Evolutionary conservation across 116 monocot species (phyloP), one percentile per base, ranked within the genome.

Genomic region (Thalassia testudinum): DNA sequence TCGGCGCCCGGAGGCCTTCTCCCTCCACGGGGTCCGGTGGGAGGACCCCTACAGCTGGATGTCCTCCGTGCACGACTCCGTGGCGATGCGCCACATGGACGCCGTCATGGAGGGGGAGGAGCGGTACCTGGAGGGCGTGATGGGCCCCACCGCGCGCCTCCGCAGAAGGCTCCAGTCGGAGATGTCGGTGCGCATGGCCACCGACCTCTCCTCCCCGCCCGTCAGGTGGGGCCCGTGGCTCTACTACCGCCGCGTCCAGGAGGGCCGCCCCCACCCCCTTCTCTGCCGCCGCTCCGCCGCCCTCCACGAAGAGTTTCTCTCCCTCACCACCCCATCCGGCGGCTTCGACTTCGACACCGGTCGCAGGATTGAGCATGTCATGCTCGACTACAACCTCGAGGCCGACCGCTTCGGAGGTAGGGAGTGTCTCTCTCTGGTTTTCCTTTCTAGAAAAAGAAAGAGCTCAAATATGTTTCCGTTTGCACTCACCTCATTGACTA

Each of bases 21-120:
- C 85, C 60, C 44, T 85, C 53, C 88, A 88, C 63, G 85, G 78
- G 18, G 50, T 74, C 53, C 78, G 78, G 13, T 85, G 85, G 76
- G 60, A 77, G 40, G 97, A 97, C 52, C 67, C 88, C 51, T 97
- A 97, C 75, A 75, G 75, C 66, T 88, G 97, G 97, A 97, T 97
- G 97, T 70, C 81, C 15, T 54, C 81, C 70, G 81, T 97, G 40
- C 62, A 74, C 20, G 82, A 97, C 66, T 25, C 66, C 25, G 73
- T 69, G 22, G 76, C 89, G 34, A 88, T 82, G 85, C 88, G 88
- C 40, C 97, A 97, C 79, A 79, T 97, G 85, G 85, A 97, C 60
- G 69, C 77, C 17, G 66, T 66, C 82, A 70, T 97, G 72, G 82
- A 85, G 68, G 76, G 79, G 66, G 97, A 88, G 66, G 82, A 85